Conservation (phyloP, 1,139 yeast species). For the Arxiozyma bovina region DNA sequence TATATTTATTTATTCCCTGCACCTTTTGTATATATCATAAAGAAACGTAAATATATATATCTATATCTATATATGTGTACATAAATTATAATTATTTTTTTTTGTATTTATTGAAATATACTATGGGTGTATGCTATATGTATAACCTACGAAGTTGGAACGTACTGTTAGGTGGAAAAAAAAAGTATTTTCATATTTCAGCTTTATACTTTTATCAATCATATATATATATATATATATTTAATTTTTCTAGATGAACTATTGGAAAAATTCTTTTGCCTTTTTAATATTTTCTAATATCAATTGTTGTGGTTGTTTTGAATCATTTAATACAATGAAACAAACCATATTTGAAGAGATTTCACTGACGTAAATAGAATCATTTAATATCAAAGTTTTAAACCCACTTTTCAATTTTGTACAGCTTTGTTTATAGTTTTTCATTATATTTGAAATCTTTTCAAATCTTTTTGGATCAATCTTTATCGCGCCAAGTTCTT, state of each 20-base stretch:
- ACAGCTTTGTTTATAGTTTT: constrained; percentile 89
- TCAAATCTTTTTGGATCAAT: constrained; percentile 87
- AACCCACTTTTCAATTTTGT: constrained; percentile 73
- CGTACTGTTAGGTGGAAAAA: too few species aligned
- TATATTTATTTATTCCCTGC: too few species aligned
- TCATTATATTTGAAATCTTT: constrained; percentile 86
- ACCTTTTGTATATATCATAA: neutral
- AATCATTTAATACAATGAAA: constrained; percentile 32
- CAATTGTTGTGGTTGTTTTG: constrained; percentile 28
- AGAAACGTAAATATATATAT: neutral
- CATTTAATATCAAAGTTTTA: constrained; percentile 66
- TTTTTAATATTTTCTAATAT: constrained; percentile 34
- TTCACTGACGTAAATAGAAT: constrained; percentile 45
- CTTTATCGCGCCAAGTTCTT: constrained; percentile 9
- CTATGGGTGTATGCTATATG: too few species aligned
- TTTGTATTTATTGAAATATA: too few species aligned
- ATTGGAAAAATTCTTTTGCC: constrained; percentile 33
- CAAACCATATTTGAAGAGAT: constrained; percentile 36
- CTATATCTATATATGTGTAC: neutral
- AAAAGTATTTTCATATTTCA: too few species aligned
- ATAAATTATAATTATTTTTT: too few species aligned
- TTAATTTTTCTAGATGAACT: neutral
- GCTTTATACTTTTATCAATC: too few species aligned
- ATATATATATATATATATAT: neutral
- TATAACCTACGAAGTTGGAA: too few species aligned